Conservation (phyloP, 441 rosid genomes). For the Erysimum cheiri region DNA sequence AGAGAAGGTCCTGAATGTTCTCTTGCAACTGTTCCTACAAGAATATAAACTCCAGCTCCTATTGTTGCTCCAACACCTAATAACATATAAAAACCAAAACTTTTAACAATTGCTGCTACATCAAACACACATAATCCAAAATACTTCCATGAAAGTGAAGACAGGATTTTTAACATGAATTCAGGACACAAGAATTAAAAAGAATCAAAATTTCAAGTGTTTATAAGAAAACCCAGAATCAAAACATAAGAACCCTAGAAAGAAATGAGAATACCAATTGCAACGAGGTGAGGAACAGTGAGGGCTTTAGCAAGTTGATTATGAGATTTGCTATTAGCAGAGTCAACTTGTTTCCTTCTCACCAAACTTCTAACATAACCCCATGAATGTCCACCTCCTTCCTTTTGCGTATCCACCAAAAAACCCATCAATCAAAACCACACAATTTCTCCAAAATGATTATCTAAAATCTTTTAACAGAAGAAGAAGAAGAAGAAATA, state of each 20-base stretch:
- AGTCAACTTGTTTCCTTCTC: slow-evolving; percentile 93
- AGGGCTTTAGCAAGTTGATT: slow-evolving; percentile 81
- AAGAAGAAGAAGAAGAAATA: neutral
- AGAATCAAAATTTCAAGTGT: neutral
- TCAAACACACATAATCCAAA: too few species aligned
- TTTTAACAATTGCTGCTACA: too few species aligned
- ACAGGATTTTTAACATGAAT: neutral
- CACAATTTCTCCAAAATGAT: neutral
- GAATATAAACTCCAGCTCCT: slow-evolving; percentile 98
- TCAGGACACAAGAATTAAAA: neutral
- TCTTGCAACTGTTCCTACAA: slow-evolving; percentile 98
- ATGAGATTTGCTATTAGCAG: slow-evolving; percentile 49
- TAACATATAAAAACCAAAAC: neutral
- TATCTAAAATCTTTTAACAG: neutral
- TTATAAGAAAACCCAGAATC: neutral
- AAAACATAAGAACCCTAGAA: neutral
- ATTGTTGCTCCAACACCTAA: slow-evolving; percentile 96
- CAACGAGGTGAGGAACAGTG: slow-evolving; percentile 80
- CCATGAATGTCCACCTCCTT: slow-evolving; percentile 53
- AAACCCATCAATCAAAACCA: slow-evolving; percentile 58
- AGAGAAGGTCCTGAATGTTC: slow-evolving; percentile 98
- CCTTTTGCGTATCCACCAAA: slow-evolving; percentile 56
- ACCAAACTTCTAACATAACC: slow-evolving; percentile 65
- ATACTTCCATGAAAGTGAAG: too few species aligned
- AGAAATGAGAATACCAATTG: slow-evolving; percentile 63